Percentiles rank a stretch among this genome's conserved stretches.
These are phyloP conservation scores for Periconia sp. DNA, from an alignment of 2,329 filamentous ascomycete genomes.

Conservation along the genomic window DNA sequence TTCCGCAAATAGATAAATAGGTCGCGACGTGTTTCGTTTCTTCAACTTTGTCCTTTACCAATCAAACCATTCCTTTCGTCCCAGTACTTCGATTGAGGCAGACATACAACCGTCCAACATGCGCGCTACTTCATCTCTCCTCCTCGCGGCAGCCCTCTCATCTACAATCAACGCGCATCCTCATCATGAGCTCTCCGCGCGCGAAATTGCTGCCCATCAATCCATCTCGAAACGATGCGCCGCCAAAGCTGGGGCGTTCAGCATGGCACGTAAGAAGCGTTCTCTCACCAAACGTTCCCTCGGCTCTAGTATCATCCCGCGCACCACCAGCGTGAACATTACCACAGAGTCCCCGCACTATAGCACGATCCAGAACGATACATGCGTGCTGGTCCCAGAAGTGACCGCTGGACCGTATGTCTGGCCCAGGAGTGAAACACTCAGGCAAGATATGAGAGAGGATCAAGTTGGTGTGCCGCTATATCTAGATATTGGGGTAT, in stretches of 20 bases:
- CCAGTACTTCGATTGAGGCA: background rate
- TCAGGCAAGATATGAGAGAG: conserved; percentile 45
- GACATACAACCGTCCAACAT: conserved; percentile 4
- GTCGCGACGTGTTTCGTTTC: conserved; percentile 1
- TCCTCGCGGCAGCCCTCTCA: conserved; percentile 1
- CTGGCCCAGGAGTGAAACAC: conserved; percentile 14
- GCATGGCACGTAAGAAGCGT: conserved; percentile 10
- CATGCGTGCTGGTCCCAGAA: conserved; percentile 21
- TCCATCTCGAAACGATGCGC: conserved; percentile 8
- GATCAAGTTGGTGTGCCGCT: conserved; percentile 47
- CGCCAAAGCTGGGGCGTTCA: conserved; percentile 5
- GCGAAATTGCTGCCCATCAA: conserved; percentile 1
- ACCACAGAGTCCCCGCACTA: conserved; percentile 14
- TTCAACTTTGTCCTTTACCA: background rate
- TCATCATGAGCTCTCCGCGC: conserved; percentile 6
- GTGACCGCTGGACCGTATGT: conserved; percentile 30
- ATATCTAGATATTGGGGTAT: conserved; percentile 50
- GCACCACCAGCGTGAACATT: conserved; percentile 9
- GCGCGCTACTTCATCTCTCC: conserved; percentile 2
- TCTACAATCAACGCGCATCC: conserved; percentile 2
- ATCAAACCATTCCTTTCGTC: background rate
- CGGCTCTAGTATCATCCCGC: conserved; percentile 3
- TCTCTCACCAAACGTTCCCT: conserved; percentile 5
- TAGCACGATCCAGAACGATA: conserved; percentile 15
- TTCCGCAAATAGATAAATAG: background rate